Evolutionary conservation across 306 rosid genomes (phyloP).

Genomic region (Hylodesmum podocarpum): DNA sequence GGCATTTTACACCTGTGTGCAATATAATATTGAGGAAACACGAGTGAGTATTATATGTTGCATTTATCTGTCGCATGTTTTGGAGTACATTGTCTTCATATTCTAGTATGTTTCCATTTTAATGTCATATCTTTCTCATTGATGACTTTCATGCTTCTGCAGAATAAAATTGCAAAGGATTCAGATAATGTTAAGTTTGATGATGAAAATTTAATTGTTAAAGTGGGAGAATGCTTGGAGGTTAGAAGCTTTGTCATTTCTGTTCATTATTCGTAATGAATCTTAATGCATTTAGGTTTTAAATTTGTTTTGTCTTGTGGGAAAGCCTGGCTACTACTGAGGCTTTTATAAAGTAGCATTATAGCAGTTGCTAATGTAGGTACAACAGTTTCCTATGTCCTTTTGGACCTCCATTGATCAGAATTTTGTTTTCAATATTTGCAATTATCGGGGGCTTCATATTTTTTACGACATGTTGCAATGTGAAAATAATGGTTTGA

Average conservation of each 20-base stretch:
- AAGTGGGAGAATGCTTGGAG: conserved; percentile 94
- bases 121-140: conserved; percentile 18
- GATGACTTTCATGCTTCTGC: conserved; percentile 34
- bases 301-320: conserved; percentile 5
- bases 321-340: conserved; percentile 13
- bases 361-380: conserved; percentile 23
- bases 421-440: conserved; percentile 13
- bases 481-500: conserved; percentile 28
- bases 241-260: conserved; percentile 46
- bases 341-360: conserved; percentile 24
- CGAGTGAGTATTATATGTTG: conserved; percentile 60
- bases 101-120: conserved; percentile 9
- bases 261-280: conserved; percentile 12
- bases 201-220: conserved; percentile 81
- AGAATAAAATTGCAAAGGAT: conserved; percentile 83
- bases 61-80: conserved; percentile 11
- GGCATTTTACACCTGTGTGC: conserved; percentile 85
- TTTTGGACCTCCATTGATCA: conserved; percentile 7
- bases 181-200: conserved; percentile 62
- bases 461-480: conserved; percentile 3
- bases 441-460: neutral
- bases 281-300: conserved; percentile 11
- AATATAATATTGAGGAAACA: conserved; percentile 81
- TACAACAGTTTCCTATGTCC: neutral
- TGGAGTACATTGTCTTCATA: neutral